Conservation (phyloP, 1,284 basidiomycete genomes). For the Ceratobasidium sp. region DNA sequence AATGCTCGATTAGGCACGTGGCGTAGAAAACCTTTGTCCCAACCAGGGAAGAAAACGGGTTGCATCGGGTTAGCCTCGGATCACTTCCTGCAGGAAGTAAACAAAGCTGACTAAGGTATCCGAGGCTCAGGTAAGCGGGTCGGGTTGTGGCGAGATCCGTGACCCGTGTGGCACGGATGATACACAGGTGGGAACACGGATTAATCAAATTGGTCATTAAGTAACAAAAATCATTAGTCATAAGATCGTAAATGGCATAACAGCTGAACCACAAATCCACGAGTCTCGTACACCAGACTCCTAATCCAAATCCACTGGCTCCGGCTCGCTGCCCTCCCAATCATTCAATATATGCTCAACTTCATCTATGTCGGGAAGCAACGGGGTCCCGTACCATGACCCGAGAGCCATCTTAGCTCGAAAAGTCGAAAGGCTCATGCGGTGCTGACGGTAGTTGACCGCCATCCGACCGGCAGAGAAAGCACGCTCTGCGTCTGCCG, state of each 20-base stretch:
- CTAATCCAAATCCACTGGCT: too few species aligned
- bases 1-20: too few species aligned
- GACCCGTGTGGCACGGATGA: not conserved
- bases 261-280: not conserved
- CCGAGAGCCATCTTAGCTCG: conserved; percentile 18
- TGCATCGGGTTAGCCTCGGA: too few species aligned
- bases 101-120: conserved; percentile 6
- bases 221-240: too few species aligned
- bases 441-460: conserved; percentile 15
- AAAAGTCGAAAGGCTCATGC: conserved; percentile 8
- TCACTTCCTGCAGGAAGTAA: not conserved
- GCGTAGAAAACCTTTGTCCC: too few species aligned
- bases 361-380: not conserved
- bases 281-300: too few species aligned
- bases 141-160: conserved; percentile 11
- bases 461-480: conserved; percentile 19
- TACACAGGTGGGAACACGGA: not conserved
- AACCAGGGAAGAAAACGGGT: too few species aligned
- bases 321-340: not conserved
- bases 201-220: not conserved
- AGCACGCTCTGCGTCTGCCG: conserved; percentile 24
- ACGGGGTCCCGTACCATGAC: conserved; percentile 21
- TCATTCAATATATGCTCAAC: not conserved
- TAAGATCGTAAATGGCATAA: too few species aligned
- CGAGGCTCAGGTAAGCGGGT: too few species aligned